phyloP scores from a whole-genome alignment of 2,329 filamentous ascomycete species.

The Shiraia bambusicola region DNA sequence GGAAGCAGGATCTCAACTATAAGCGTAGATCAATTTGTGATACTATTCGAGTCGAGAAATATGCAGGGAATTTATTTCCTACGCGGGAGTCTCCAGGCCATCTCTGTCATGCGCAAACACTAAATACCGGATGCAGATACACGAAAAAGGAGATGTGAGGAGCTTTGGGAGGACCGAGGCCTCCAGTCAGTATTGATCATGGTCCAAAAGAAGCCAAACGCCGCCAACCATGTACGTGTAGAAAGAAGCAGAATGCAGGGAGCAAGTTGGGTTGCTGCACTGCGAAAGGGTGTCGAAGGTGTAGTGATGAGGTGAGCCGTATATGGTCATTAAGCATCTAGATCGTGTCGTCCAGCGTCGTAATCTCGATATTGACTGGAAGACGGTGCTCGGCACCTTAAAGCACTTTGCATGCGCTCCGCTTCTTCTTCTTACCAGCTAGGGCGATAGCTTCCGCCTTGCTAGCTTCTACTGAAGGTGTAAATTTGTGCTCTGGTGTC shows the following conservation, averaged over 20 bases:
- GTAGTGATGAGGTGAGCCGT: conserved; percentile 27
- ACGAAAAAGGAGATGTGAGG: conserved; percentile 28
- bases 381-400: conserved; percentile 23
- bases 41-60: conserved; percentile 10
- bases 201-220: conserved; percentile 24
- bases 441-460: conserved; percentile 27
- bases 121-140: conserved; percentile 42
- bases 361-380: conserved; percentile 36
- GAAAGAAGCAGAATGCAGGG: conserved; percentile 11
- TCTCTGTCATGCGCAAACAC: conserved; percentile 15
- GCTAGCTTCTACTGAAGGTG: conserved; percentile 16
- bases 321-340: conserved; percentile 43
- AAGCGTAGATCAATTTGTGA: no score
- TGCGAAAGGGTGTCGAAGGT: neutral
- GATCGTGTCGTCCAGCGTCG: conserved; percentile 46
- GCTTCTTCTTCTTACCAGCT: conserved; percentile 43
- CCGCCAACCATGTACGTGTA: conserved; percentile 28
- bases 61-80: conserved; percentile 21
- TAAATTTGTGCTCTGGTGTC: conserved; percentile 25
- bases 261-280: conserved; percentile 1
- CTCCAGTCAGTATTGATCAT: conserved; percentile 18
- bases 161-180: conserved; percentile 15
- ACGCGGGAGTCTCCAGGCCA: conserved; percentile 9
- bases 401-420: conserved; percentile 44
- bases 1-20: neutral